Conservation (phyloP, 108 stramenopile species). For the Skeletonema menzelii region DNA sequence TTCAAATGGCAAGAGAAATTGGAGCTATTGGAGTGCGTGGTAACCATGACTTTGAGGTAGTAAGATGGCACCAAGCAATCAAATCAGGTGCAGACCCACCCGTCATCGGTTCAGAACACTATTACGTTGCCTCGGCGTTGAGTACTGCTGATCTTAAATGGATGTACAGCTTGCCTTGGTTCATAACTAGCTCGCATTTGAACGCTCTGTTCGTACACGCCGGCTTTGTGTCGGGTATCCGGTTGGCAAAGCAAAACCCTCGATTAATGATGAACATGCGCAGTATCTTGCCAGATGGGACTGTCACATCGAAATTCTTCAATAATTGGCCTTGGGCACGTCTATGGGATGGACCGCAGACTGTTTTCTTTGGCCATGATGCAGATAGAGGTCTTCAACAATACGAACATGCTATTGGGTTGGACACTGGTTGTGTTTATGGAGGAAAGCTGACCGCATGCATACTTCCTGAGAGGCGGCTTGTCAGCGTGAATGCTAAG, state of each 20-base stretch:
- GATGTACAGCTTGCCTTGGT: constrained; percentile 76
- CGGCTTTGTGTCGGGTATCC: constrained; percentile 50
- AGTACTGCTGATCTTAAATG: constrained; percentile 70
- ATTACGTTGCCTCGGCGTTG: constrained; percentile 79
- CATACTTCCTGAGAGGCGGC: constrained; percentile 62
- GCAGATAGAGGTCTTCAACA: constrained; percentile 83
- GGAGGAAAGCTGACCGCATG: constrained; percentile 79
- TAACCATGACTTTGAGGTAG: constrained; percentile 87
- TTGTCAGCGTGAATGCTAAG: constrained; percentile 67
- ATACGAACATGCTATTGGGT: constrained; percentile 70
- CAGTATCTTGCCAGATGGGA: constrained; percentile 35
- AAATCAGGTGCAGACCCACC: constrained; percentile 55
- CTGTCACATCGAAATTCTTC: constrained; percentile 91
- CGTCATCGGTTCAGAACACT: constrained; percentile 84
- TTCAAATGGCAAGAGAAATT: constrained; percentile 69
- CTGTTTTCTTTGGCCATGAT: constrained; percentile 92
- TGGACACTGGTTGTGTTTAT: constrained; percentile 91
- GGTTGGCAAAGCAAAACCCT: constrained; percentile 47
- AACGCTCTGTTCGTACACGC: constrained; percentile 75
- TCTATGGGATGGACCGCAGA: constrained; percentile 63
- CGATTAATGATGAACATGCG: constrained; percentile 65
- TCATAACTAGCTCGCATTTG: constrained; percentile 39
- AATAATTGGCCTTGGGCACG: constrained; percentile 50
- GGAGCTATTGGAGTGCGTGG: constrained; percentile 71
- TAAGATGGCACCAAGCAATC: constrained; percentile 25